A percentile compares a stretch with the other conserved stretches of the same genome.
Evolutionary conservation across 176 grass and related monocot species (phyloP).

Genomic region (Cenchrus americanus): DNA sequence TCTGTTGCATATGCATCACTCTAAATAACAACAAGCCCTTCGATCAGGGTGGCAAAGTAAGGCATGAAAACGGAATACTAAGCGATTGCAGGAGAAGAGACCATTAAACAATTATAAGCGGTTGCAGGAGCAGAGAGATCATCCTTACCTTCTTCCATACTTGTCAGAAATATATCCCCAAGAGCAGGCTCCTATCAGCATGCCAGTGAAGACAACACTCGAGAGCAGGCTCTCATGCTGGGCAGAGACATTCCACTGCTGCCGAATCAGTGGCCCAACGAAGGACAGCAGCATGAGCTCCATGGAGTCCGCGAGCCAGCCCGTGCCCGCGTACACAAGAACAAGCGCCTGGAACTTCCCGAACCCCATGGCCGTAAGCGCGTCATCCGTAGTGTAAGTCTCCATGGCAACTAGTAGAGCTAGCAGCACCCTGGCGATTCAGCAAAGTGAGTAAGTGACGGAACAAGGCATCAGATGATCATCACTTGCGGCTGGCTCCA

Average conservation of each 20-base stretch:
- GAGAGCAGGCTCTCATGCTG: slow-evolving; percentile 19
- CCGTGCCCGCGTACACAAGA: slow-evolving; percentile 8
- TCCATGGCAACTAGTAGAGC: not conserved
- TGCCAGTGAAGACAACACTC: slow-evolving; percentile 1
- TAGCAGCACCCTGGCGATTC: not conserved
- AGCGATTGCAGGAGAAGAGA: too few relatives aligned
- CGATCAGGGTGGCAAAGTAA: not conserved
- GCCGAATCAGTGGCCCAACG: not conserved
- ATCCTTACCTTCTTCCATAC: not conserved
- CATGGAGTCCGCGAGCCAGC: slow-evolving; percentile 7
- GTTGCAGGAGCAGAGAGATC: not conserved
- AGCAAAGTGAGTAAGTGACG: too few relatives aligned
- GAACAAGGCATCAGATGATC: not conserved
- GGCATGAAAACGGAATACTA: not conserved
- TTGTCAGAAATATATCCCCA: slow-evolving; percentile 23
- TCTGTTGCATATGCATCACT: not conserved
- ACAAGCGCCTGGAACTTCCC: slow-evolving; percentile 23
- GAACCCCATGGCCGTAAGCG: slow-evolving; percentile 9
- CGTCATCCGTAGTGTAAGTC: slow-evolving; percentile 6
- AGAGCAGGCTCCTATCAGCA: slow-evolving; percentile 1
- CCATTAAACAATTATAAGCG: not conserved
- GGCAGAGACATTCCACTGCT: not conserved
- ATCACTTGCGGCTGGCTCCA: not conserved
- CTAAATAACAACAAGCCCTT: too few relatives aligned
- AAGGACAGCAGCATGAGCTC: slow-evolving; percentile 25